Percentiles rank a stretch among this genome's conserved stretches.
Evolutionary conservation across 2,329 filamentous ascomycete species (phyloP).

Genomic region (Raffaelea albimanens): DNA sequence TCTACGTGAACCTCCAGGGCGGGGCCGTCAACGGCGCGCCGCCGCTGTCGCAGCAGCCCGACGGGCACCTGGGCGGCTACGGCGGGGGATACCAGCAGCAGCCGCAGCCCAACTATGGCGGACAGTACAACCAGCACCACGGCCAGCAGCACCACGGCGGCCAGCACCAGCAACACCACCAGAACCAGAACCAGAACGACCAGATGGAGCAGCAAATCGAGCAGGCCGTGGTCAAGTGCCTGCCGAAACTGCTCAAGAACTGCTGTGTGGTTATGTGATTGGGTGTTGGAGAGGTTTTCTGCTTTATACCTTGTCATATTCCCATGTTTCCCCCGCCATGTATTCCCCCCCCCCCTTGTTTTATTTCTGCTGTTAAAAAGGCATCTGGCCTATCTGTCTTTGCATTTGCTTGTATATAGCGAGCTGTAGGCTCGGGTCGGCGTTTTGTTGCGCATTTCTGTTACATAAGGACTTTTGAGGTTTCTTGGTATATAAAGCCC

Average conservation of each 20-base stretch:
- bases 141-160: conserved; percentile 17
- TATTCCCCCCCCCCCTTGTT: not conserved
- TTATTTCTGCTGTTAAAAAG: not conserved
- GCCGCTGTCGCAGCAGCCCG: conserved; percentile 37
- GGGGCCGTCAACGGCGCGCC: conserved; percentile 41
- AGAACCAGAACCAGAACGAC: conserved; percentile 33
- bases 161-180: conserved; percentile 30
- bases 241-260: conserved; percentile 48
- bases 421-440: not conserved
- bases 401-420: not conserved
- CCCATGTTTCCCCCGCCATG: not conserved
- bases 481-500: too few species aligned
- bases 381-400: too few species aligned
- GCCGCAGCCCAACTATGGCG: conserved; percentile 14
- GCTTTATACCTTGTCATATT: not conserved
- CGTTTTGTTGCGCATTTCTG: not conserved
- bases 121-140: conserved; percentile 27
- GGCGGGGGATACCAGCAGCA: not conserved
- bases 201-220: conserved; percentile 51
- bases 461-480: too few species aligned
- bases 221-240: conserved; percentile 30
- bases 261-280: conserved; percentile 68
- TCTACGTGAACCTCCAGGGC: conserved; percentile 79
- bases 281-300: not conserved
- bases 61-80: conserved; percentile 24